Evolutionary conservation across 2,329 filamentous ascomycete genomes (phyloP), one percentile per base, ranked within the genome.

Genomic region (Dendrostoma leiphaemia): DNA sequence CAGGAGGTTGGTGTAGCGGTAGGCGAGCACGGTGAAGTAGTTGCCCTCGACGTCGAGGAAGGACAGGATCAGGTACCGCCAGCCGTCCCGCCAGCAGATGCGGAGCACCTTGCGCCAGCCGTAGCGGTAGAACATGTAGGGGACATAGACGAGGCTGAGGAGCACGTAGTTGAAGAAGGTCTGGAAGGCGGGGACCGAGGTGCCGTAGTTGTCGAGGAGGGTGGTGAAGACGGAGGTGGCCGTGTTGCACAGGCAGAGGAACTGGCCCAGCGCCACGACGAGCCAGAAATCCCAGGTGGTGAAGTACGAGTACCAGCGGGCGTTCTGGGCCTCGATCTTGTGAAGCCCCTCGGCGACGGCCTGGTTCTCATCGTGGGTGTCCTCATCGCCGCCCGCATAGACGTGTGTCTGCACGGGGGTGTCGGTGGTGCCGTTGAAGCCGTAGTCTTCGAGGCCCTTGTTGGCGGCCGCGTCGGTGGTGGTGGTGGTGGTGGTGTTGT

Each of bases 1-100:
- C 46, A 97, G 81, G 63, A 97, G 88, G 65, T 92, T 97, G 51
- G 93, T 96, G 77, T 95, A 85, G 56, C 88, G 82, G 76, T 97
- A 99, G 5, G 93, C 94, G 47, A 97, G 81, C 48, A 99, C 93
- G 65, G 92, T 92, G 69, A 97, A 97, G 78, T 97, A 99, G 75
- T 99, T 99, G 58, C 94, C 94, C 73, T 97, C 83, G 47, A 97
- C 93, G 67, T 99, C 94, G 63, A 94, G 82, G 71, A 97, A 97
- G 49, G 89, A 85, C 58, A 99, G 83, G 70, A 97, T 90, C 64
- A 96, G 81, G 74, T 95, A 97, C 73, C 91, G 91, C 94, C 93
- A 97, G 55, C 91, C 90, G 67, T 95, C 87, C 57, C 78, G 81
- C 49, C 74, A 68, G 13, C 91, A 66, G 52, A 95, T 69, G 46